Base-by-base conservation (phyloP, 2,329 filamentous ascomycete species). In the Lasiodiplodia sp. region DNA sequence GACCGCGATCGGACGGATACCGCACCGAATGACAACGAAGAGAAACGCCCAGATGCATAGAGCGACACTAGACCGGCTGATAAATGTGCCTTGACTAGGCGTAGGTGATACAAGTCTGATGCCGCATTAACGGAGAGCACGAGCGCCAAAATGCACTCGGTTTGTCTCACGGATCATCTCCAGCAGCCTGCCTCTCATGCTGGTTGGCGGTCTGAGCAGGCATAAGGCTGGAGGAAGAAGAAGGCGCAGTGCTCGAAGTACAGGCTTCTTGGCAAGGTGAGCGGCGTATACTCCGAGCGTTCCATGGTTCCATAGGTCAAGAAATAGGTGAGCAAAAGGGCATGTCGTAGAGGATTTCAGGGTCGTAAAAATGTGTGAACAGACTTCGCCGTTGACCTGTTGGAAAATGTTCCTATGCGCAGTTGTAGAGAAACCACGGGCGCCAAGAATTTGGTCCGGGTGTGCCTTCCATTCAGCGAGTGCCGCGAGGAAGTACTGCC, bases 1-100 rank as follows among this genome's bases (percentile, higher is more conserved):
- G 1, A 14, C 6, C 3, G n/a, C 28, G 1, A 3, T 2, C 23
- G 21, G 23, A 14, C 7, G 31, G 16, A 31, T 18, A 21, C 14
- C 18, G 10, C 44, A 62, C 66, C 56, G 55, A 23, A 64, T n/a
- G 6, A n/a, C n/a, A 4, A 68, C 44, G 37, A 63, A 55, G 14
- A 55, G 7, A 6, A 68, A 14, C 2, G 66, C 66, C 18, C 44
- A 40, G 16, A 37, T 18, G 34, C 23, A 68, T 6, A 68, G 16
- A 8, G 28, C 37, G 21, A 64, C 47, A 25, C n/a, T 63, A 5
- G 49, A 34, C 2, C 25, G 21, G 23, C 2, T 7, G 49, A 68
- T 62, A 11, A 47, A n/a, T 3, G 66, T 7, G 21, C 66, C 57
- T 40, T 40, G 51, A 11, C 37, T 31, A 11, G 44, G 31, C 12